Base-by-base conservation (phyloP, 2,329 filamentous ascomycete species). In the Sporothrix humicola region DNA sequence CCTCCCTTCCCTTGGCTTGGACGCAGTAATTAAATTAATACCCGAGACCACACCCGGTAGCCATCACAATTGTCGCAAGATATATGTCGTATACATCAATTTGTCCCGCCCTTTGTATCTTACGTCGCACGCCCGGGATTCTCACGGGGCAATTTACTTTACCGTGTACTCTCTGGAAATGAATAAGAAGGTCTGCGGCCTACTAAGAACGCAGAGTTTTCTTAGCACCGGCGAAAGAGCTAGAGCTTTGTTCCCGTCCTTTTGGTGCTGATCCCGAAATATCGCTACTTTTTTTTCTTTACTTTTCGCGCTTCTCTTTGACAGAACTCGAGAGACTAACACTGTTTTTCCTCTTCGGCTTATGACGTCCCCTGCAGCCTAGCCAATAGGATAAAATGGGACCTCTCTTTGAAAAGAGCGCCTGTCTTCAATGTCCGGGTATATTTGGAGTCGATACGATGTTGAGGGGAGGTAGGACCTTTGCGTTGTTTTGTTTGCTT, bases 351-450 rank as follows among this genome's bases (percentile, higher is more conserved):
- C 69, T 52, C 23, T 63, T 63, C 56, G 58, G 69, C 69, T 52
- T 61, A 61, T 71, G 56, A 50, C 42, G 56, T 48, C 52, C 52
- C n/a, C 5, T 50, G 17, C 44, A 20, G 15, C 26, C 65, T 52
- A 59, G 42, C 72, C 72, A 72, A 75, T 73, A 68, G 74, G 72
- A 66, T 73, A 68, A 73, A 72, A 74, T 65, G 69, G 54, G 31
- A 44, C 26, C 10, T 12, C 58, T 61, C 2, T 15, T 37, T 42
- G 5, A 8, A 54, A 54, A 54, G 50, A 13, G 48, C 31, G 12
- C 12, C 3, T 13, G 9, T 37, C 58, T 50, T 68, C 5, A 66
- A 26, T 44, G 15, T 44, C 23, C 20, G 15, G 15, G 37, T 20
- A 46, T 46, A 37, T 46, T 46, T 20, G 20, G 20, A 56, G 52